Conservation (phyloP, 1,284 basidiomycete genomes). For the Pseudozyma flocculosa region DNA sequence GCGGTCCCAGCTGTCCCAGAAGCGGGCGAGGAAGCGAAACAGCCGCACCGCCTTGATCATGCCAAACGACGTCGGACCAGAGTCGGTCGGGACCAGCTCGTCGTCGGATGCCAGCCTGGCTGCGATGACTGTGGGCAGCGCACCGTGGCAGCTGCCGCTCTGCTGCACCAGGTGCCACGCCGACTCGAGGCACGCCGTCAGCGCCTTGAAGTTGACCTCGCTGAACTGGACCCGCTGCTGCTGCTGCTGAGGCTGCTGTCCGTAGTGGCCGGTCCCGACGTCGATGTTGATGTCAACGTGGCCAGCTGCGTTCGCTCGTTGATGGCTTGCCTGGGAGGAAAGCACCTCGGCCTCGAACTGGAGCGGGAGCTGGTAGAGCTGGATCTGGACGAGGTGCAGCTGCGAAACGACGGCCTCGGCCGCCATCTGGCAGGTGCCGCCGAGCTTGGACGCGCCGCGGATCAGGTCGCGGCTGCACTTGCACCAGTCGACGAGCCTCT, state of each 20-base stretch:
- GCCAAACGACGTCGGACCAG: neutral
- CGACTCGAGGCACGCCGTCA: slow-evolving; percentile 1
- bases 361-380: neutral
- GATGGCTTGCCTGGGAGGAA: neutral
- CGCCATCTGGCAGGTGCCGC: neutral
- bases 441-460: neutral
- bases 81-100: neutral
- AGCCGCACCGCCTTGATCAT: neutral
- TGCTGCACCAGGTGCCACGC: neutral
- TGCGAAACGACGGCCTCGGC: neutral
- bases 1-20: neutral
- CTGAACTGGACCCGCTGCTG: neutral
- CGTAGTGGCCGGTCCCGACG: no score
- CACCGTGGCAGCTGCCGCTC: neutral
- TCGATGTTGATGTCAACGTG: no score
- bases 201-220: neutral
- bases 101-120: neutral
- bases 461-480: neutral
- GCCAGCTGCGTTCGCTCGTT: no score
- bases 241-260: no score
- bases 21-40: neutral
- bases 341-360: neutral
- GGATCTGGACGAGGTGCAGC: slow-evolving; percentile 1
- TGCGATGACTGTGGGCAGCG: neutral
- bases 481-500: neutral